phyloP scores from a whole-genome alignment of 2,329 filamentous ascomycete species.

The Xylaria sp. region DNA sequence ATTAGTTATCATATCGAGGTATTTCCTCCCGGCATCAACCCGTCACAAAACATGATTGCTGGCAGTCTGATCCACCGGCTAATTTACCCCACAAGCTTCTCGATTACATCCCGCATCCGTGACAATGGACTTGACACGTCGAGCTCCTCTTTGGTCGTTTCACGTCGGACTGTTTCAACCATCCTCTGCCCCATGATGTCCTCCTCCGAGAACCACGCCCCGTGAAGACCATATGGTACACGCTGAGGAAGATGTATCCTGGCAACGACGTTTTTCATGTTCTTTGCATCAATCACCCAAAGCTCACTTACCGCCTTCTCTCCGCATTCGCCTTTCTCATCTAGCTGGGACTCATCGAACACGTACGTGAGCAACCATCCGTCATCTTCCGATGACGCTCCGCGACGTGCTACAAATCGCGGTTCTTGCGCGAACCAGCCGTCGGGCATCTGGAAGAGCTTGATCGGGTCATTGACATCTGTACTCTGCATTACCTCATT shows the following conservation, averaged over 20 bases:
- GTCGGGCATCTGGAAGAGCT: conserved; percentile 68
- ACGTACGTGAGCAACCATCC: conserved; percentile 75
- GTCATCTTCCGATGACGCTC: conserved; percentile 65
- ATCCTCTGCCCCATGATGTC: conserved; percentile 61
- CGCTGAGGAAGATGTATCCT: conserved; percentile 70
- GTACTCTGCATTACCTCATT: conserved; percentile 59
- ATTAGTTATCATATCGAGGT: neutral
- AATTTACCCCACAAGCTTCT: conserved; percentile 42
- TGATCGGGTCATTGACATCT: conserved; percentile 64
- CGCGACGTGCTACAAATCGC: conserved; percentile 65
- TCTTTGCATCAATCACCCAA: conserved; percentile 73
- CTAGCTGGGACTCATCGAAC: conserved; percentile 74
- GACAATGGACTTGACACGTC: conserved; percentile 42
- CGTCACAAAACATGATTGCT: neutral
- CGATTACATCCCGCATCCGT: conserved; percentile 40
- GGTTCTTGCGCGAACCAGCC: conserved; percentile 74
- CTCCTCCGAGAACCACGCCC: conserved; percentile 66
- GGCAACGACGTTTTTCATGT: conserved; percentile 69
- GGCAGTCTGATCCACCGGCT: neutral
- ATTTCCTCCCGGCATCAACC: conserved; percentile 5
- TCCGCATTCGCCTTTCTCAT: conserved; percentile 57
- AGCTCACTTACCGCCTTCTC: conserved; percentile 65
- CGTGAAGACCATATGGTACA: conserved; percentile 76
- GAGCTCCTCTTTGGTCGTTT: conserved; percentile 36
- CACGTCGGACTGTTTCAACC: conserved; percentile 38